Base-by-base conservation (phyloP, 2,329 filamentous ascomycete genomes). In the Balansia obtecta region DNA sequence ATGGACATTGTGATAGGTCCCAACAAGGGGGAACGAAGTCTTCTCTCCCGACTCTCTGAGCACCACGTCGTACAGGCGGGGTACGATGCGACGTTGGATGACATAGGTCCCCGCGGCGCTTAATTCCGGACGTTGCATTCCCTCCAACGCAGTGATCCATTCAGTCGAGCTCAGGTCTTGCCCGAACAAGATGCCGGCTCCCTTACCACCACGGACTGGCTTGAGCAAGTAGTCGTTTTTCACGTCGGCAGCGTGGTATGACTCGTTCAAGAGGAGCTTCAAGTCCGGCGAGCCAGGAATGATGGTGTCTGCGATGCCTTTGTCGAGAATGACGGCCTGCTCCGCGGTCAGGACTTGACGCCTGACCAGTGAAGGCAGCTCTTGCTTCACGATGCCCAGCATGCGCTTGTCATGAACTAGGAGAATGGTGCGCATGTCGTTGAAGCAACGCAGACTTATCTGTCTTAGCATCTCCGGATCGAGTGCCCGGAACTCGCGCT, bases 381-480 rank as follows among this genome's bases (percentile, higher is more conserved):
- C 67, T 46, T 68, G 62, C 34, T 55, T 60, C 4, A 71, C 53
- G 11, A 71, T 61, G 9, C 67, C 67, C 1, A 71, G 55, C 65
- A 71, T 69, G 2, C 69, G 63, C 52, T 71, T 71, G 54, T 71
- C 69, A 50, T 71, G 69, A 1, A 68, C 62, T 1, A 71, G 53
- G 10, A 70, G 54, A 6, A 71, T 57, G 0, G 68, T 71, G 0
- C 68, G 62, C 54, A 71, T 57, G 50, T 71, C 68, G 41, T 71
- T 71, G 49, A 69, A 65, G 48, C 68, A 69, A 9, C 63, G 58
- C 1, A 68, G 55, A 37, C 63, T 62, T 20, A 71, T 33, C 42
- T 70, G 62, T 0, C 61, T 63, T 7, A 68, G 52, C 6, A 69
- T 55, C 16, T 65, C 59, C 0, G 58, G 56, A 0, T 59, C 55